Conservation (phyloP, 345 rosid species). For the Abelmoschus esculentus region DNA sequence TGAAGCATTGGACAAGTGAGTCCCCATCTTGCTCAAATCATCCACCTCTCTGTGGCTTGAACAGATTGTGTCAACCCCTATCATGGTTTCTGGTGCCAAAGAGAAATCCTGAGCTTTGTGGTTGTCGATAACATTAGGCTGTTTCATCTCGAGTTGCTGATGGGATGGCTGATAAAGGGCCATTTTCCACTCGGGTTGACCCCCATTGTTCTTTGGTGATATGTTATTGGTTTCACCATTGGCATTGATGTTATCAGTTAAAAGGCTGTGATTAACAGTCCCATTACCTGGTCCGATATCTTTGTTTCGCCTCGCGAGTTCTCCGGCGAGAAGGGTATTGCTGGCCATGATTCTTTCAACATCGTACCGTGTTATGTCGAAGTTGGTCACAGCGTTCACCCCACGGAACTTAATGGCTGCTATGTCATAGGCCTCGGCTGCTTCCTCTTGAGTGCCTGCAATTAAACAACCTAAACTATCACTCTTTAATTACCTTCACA, state of each 20-base stretch:
- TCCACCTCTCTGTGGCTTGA: conserved; percentile 24
- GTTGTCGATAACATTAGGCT: conserved; percentile 7
- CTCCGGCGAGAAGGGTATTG: conserved; percentile 71
- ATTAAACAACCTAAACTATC: neutral
- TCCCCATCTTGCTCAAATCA: conserved; percentile 28
- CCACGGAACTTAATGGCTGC: conserved; percentile 96
- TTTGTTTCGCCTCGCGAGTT: conserved; percentile 59
- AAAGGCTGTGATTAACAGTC: conserved; percentile 12
- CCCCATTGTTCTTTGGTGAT: conserved; percentile 16
- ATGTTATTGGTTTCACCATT: conserved; percentile 14
- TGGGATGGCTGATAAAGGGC: conserved; percentile 26
- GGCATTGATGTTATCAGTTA: conserved; percentile 11
- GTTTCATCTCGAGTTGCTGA: conserved; percentile 25
- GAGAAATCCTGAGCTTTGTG: conserved; percentile 28
- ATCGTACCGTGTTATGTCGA: conserved; percentile 69
- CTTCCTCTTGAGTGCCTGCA: conserved; percentile 94
- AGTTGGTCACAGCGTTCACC: conserved; percentile 87
- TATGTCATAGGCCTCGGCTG: conserved; percentile 90
- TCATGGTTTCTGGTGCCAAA: conserved; percentile 16
- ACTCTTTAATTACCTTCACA: neutral
- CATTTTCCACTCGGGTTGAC: conserved; percentile 35
- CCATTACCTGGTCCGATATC: conserved; percentile 24
- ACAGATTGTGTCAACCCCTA: conserved; percentile 15
- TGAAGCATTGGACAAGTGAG: conserved; percentile 41
- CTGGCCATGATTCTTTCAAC: conserved; percentile 85